Evolutionary conservation across 2,329 filamentous ascomycete species (phyloP), one percentile per base, ranked within the genome.

Genomic region (Juglanconis oblonga): DNA sequence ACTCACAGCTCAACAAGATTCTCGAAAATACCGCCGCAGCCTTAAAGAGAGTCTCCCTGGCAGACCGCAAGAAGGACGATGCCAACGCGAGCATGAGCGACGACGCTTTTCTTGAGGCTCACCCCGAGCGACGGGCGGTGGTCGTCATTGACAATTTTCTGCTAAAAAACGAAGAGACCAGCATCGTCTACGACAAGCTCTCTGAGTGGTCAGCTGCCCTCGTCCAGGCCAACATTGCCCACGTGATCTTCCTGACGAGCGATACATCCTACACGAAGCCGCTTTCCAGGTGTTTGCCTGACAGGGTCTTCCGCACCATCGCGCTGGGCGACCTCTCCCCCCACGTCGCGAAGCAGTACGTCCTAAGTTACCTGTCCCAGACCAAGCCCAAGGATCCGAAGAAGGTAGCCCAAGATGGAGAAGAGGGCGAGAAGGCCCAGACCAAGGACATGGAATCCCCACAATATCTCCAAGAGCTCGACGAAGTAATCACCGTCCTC

Each of bases 131-230:
- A 58, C 79, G 93, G 29, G 88, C 92, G 0, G 88, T 97, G 5
- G 86, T 98, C 4, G 87, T 98, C 8, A 89, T 97, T 57, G 92
- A 97, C 72, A 97, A 96, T 71, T 98, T 96, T 75, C 74, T 96
- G 11, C 88, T 95, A 76, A 94, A 92, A 75, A 87, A 81, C 57
- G 83, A 88, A 40, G 86, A 88, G 33, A 82, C 81, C 59, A 77
- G 77, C 42, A 77, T 88, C n/a, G 80, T 93, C 24, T 90, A 91
- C 60, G 89, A 93, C 64, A 92, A 91, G 70, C 80, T 94, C 52
- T 87, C 92, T 0, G 92, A 97, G 69, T 98, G 94, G 91, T 92
- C 93, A 1, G 92, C 95, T 4, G 81, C 87, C 1, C 77, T 97
- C 33, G 93, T 95, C 0, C 91, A 91, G 50, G 88, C 89, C 55